Base-by-base conservation (phyloP, 345 rosid species). In the Eucalyptus rudis region DNA sequence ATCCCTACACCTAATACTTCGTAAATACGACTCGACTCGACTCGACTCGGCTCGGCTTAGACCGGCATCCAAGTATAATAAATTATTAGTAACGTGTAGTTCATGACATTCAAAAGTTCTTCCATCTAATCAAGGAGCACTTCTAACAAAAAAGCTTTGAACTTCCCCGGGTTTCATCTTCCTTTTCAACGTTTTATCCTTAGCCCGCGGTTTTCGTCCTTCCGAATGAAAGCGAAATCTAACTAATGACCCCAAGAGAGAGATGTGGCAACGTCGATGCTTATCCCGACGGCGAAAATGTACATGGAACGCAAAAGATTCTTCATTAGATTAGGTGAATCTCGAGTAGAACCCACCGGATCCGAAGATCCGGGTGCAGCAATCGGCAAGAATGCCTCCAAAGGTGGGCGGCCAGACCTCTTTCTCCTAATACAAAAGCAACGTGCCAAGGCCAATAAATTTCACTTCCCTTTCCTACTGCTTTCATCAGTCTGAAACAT, bases 11-110 rank as follows among this genome's bases (percentile, higher is more conserved):
- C 76, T 4, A 16, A n/a, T 64, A 64, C 76, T 31, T 33, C 76
- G 76, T n/a, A n/a, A n/a, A 64, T n/a, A 64, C 76, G 2, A 64
- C 76, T 64, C 29, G 1, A 19, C 58, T 20, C 10, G 56, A 1
- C 56, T 51, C 8, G 8, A 0, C 43, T 7, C 16, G 36, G 3
- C 43, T 7, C 16, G 36, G 3, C 31, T 13, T 3, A 16, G 15
- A 16, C 2, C 24, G 13, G 27, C 83, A 10, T 40, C 84, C 11
- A 20, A 22, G 16, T 6, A 36, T 5, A 20, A 76, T 20, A 36
- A 40, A 76, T 40, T 20, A 20, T 7, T 40, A 76, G 84, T 20
- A 44, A 10, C 84, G 84, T 40, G 27, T 3, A 3, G 15, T 22
- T 76, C 24, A 40, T 20, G 29, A 40, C 84, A 29, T 76, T 11